A percentile compares a stretch with the other conserved stretches of the same genome.
Evolutionary conservation across 352 stramenopile species (phyloP).

Genomic region (Phytophthora litchii): DNA sequence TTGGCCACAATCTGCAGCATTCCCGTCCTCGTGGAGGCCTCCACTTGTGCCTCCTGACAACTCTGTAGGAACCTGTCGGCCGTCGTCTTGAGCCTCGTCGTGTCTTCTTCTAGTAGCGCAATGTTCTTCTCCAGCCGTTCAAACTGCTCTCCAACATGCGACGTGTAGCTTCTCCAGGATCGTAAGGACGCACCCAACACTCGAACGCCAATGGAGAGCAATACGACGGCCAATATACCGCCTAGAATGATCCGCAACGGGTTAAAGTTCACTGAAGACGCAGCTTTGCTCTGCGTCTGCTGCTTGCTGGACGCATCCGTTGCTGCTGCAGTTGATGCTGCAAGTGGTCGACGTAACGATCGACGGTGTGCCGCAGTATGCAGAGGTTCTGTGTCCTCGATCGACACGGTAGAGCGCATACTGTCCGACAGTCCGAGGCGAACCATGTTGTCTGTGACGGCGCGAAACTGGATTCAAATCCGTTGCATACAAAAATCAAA

Average conservation of each 20-base stretch:
- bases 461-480: slow-evolving; percentile 36
- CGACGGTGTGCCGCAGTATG: slow-evolving; percentile 12
- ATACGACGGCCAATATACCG: slow-evolving; percentile 14
- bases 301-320: slow-evolving; percentile 1
- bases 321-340: slow-evolving; percentile 6
- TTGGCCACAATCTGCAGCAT: slow-evolving; percentile 25
- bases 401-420: slow-evolving; percentile 39
- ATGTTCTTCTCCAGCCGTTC: slow-evolving; percentile 38
- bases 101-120: slow-evolving; percentile 22
- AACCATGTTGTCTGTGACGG: slow-evolving; percentile 22
- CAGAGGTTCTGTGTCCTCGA: slow-evolving; percentile 27
- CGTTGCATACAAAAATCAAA: slow-evolving; percentile 18
- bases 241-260: slow-evolving; percentile 15
- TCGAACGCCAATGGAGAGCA: slow-evolving; percentile 10
- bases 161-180: slow-evolving; percentile 1
- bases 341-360: background rate
- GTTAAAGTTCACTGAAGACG: slow-evolving; percentile 10
- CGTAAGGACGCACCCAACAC: background rate
- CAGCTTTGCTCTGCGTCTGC: slow-evolving; percentile 7
- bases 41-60: slow-evolving; percentile 31
- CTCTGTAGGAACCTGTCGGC: slow-evolving; percentile 30
- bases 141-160: slow-evolving; percentile 20
- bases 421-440: slow-evolving; percentile 48
- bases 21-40: slow-evolving; percentile 21
- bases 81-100: slow-evolving; percentile 20